These are phyloP conservation scores for Aspergillus conjunctus DNA, from an alignment of 495 filamentous ascomycete genomes.

Conservation along the genomic window DNA sequence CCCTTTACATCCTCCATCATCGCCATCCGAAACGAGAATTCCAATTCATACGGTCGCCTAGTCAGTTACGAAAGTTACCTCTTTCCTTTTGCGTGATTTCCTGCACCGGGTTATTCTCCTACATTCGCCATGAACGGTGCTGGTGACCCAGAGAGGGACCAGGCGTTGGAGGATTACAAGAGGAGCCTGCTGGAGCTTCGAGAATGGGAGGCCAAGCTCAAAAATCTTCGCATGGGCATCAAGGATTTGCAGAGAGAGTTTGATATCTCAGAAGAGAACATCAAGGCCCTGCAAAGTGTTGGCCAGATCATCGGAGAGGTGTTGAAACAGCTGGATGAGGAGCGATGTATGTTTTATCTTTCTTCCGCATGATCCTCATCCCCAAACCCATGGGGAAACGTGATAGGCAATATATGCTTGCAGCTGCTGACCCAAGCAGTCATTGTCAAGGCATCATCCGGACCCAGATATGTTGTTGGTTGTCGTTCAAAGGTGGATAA, in stretches of 20 bases:
- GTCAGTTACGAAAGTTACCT: not conserved
- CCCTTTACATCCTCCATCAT: conserved; percentile 11
- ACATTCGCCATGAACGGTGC: conserved; percentile 50
- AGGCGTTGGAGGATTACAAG: conserved; percentile 87
- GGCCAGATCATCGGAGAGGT: conserved; percentile 99
- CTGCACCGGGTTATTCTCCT: conserved; percentile 6
- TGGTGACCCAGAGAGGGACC: conserved; percentile 68
- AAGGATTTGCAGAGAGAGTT: conserved; percentile 93
- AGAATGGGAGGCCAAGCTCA: conserved; percentile 98
- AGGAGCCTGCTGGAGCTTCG: conserved; percentile 91
- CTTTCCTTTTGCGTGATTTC: not conserved
- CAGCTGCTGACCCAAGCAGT: conserved; percentile 42
- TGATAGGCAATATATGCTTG: not conserved
- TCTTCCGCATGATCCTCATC: not conserved
- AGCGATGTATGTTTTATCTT: conserved; percentile 71
- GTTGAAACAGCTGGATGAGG: conserved; percentile 97
- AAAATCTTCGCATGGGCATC: conserved; percentile 86
- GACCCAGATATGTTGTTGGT: conserved; percentile 96
- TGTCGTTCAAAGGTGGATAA: conserved; percentile 99
- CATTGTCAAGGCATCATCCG: conserved; percentile 91
- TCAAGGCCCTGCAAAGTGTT: conserved; percentile 98
- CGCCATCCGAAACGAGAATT: not conserved
- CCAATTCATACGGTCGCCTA: not conserved
- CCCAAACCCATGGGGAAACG: not conserved
- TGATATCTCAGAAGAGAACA: conserved; percentile 97